Evolutionary conservation across 768 basidiomycete genomes (phyloP), one percentile per base, ranked within the genome.

Genomic region (Termitomyces heimii): DNA sequence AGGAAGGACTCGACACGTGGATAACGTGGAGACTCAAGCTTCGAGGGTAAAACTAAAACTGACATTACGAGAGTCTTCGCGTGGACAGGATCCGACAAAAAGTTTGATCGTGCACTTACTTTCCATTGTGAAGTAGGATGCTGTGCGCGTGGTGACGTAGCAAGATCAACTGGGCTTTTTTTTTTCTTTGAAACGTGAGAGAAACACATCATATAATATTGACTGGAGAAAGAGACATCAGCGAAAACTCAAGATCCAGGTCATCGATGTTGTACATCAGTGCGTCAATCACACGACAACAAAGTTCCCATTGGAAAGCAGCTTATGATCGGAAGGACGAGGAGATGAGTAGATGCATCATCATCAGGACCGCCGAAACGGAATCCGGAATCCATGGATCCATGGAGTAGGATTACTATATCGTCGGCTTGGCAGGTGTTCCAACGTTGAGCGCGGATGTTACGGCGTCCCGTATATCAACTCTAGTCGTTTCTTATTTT

Each of bases 381-480:
- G 39, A 48, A 40, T 22, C 47, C 18, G 20, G 39, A 48, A 40
- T 22, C 47, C 57, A 28, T 62, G 61, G 55, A 49, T 51, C 58
- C 58, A 57, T 50, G 58, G 61, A 51, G 24, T 35, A 48, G n/a
- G 57, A 47, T 39, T 50, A 28, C 35, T 32, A 14, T 31, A 22
- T 46, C n/a, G 26, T 47, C 46, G 43, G 49, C 50, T 52, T 55
- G 43, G 59, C 52, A 46, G 43, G 12, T 14, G 24, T 53, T 51
- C 50, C 42, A 58, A 18, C 29, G 2, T 35, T 5, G 42, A 42
- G 39, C 20, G 46, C 51, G 50, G 49, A 37, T 49, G 31, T 18
- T 47, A 52, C 62, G 62, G 62, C 58, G 45, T 58, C 58, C 60
- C 64, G 63, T 37, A 31, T n/a, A 16, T 10, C 60, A 53, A 44